phyloP scores from a whole-genome alignment of 192 early-diverging fungal genomes.

The Oehlia diaphana region DNA sequence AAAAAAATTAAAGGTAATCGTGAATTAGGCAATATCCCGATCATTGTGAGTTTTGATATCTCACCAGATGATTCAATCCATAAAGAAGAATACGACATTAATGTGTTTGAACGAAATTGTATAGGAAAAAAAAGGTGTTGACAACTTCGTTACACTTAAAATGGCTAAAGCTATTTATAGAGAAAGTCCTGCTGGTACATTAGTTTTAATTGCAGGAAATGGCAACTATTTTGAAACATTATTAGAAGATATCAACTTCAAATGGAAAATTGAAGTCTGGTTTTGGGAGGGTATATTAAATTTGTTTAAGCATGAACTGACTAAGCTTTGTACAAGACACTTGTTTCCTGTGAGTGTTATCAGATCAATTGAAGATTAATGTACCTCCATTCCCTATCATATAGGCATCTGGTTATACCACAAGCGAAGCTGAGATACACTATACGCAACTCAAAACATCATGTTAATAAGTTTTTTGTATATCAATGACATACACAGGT shows the following conservation, averaged over 20 bases:
- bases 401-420: neutral
- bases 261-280: neutral
- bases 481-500: no score
- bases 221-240: neutral
- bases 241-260: neutral
- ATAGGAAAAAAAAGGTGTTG: neutral
- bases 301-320: no score
- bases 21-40: neutral
- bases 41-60: neutral
- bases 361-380: no score
- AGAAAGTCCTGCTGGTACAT: slow-evolving; percentile 13
- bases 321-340: no score
- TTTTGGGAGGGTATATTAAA: slow-evolving; percentile 7
- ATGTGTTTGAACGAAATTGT: slow-evolving; percentile 2
- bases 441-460: neutral
- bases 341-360: no score
- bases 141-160: neutral
- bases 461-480: neutral
- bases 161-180: neutral
- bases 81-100: neutral
- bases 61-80: neutral
- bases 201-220: slow-evolving; percentile 6
- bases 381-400: no score
- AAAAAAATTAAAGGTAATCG: neutral
- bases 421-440: neutral